phyloP scores from a whole-genome alignment of 2,329 filamentous ascomycete genomes.

The Fusarium sp. region DNA sequence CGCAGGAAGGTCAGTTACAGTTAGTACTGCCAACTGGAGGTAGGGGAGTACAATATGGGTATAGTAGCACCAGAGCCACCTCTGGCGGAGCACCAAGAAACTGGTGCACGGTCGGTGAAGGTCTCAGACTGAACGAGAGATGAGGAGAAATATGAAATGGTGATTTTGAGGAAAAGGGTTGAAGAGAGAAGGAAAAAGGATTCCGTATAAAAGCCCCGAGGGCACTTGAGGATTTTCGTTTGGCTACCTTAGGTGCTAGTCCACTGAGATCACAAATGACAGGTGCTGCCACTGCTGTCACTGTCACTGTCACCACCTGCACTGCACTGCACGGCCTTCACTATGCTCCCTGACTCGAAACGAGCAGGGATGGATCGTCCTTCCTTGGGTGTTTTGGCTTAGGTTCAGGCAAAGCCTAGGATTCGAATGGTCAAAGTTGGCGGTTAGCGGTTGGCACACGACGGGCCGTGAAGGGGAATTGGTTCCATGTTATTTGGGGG shows the following conservation, averaged over 20 bases:
- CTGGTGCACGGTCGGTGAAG: constrained; percentile 10
- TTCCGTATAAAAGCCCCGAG: neutral
- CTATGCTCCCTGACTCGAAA: constrained; percentile 29
- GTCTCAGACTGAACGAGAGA: constrained; percentile 6
- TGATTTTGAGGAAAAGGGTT: neutral
- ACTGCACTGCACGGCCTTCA: neutral
- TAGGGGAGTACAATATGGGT: constrained; percentile 3
- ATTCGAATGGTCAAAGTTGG: constrained; percentile 2
- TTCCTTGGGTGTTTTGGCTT: constrained; percentile 25
- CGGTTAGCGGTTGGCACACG: constrained; percentile 17
- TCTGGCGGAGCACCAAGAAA: constrained; percentile 29
- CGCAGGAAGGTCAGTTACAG: constrained; percentile 6
- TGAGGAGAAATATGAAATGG: neutral
- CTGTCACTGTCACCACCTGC: neutral
- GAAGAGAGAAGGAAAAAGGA: neutral
- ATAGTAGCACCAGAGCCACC: constrained; percentile 30
- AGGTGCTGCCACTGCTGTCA: constrained; percentile 17
- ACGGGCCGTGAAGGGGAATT: constrained; percentile 9
- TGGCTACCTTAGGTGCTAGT: neutral
- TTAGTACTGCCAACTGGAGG: neutral
- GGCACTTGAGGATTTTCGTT: neutral
- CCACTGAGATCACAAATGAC: neutral
- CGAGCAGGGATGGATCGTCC: constrained; percentile 23
- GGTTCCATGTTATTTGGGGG: neutral
- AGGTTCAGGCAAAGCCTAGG: constrained; percentile 8